Conservation (phyloP, 192 early-diverging fungal genomes). For the Coemansia sp. region DNA sequence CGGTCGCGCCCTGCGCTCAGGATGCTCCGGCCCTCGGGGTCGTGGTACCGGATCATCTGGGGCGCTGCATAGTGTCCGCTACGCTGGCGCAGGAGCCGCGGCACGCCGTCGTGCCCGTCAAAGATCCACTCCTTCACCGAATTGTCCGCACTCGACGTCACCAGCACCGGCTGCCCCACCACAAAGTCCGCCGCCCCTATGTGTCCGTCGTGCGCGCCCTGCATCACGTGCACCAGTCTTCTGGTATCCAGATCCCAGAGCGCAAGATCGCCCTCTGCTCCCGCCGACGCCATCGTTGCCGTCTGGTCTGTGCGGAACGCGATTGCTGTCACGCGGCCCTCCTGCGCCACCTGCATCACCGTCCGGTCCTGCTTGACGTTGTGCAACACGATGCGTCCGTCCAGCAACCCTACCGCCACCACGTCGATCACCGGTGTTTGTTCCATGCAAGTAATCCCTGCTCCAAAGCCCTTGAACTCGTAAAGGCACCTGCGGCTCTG, state of each 20-base stretch:
- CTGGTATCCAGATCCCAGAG: conserved; percentile 89
- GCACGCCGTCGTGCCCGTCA: conserved; percentile 76
- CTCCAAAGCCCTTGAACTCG: conserved; percentile 73
- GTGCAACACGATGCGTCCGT: conserved; percentile 82
- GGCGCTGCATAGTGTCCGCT: conserved; percentile 89
- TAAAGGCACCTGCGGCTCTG: conserved; percentile 71
- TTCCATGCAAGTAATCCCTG: conserved; percentile 73
- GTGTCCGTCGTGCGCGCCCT: conserved; percentile 79
- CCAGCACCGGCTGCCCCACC: conserved; percentile 77
- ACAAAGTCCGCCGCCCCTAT: conserved; percentile 81
- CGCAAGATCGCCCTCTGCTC: conserved; percentile 82
- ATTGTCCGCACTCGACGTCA: conserved; percentile 90
- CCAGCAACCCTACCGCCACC: conserved; percentile 85
- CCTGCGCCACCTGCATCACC: conserved; percentile 79
- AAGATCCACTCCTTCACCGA: conserved; percentile 97
- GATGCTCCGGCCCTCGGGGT: conserved; percentile 67
- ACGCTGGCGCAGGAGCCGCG: conserved; percentile 79
- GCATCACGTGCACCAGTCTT: conserved; percentile 74
- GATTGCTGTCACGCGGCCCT: conserved; percentile 85
- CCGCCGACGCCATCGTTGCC: conserved; percentile 88
- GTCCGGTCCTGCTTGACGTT: conserved; percentile 81
- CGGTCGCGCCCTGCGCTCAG: conserved; percentile 83
- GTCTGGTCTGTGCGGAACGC: conserved; percentile 89
- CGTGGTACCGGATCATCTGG: conserved; percentile 76
- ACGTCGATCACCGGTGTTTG: conserved; percentile 94